A percentile compares a stretch with the other conserved stretches of the same genome.
These are phyloP conservation scores for Calvatia gigantea DNA, from an alignment of 768 basidiomycete genomes.

Conservation along the genomic window DNA sequence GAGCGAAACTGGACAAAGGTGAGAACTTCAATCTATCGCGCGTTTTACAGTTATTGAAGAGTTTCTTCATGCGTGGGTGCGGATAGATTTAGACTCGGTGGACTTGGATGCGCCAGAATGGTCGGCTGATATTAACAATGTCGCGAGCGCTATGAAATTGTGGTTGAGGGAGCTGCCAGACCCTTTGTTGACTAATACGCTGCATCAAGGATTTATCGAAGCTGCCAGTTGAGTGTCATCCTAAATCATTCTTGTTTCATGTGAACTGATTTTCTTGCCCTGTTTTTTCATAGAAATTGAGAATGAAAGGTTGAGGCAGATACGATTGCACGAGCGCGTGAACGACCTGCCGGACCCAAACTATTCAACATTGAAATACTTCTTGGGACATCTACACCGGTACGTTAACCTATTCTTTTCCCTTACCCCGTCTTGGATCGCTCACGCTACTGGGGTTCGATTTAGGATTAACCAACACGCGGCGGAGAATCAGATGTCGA, in stretches of 20 bases:
- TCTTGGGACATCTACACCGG: slow-evolving; percentile 93
- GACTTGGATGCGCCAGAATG: slow-evolving; percentile 88
- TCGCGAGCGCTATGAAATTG: slow-evolving; percentile 90
- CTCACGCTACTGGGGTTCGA: slow-evolving; percentile 1
- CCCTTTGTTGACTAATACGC: slow-evolving; percentile 76
- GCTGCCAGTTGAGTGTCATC: slow-evolving; percentile 80
- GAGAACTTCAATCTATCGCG: slow-evolving; percentile 3
- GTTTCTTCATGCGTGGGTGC: slow-evolving; percentile 5
- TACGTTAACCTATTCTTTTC: slow-evolving; percentile 30
- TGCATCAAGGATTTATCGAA: slow-evolving; percentile 93
- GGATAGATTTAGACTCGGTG: slow-evolving; percentile 74
- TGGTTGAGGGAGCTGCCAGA: slow-evolving; percentile 97
- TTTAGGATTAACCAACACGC: slow-evolving; percentile 73
- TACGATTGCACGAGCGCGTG: slow-evolving; percentile 93
- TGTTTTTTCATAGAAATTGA: slow-evolving; percentile 64
- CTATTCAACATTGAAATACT: slow-evolving; percentile 94
- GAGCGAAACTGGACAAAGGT: slow-evolving; percentile 86
- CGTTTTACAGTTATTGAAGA: neutral
- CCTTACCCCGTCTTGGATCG: neutral
- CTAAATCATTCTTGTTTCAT: neutral
- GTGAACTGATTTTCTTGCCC: slow-evolving; percentile 3
- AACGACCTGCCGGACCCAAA: slow-evolving; percentile 99
- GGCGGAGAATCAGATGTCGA: slow-evolving; percentile 84
- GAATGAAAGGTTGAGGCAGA: slow-evolving; percentile 92
- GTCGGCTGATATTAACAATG: slow-evolving; percentile 92